Conservation (phyloP, 805 yeast genomes). For the Ogataea siamensis region DNA sequence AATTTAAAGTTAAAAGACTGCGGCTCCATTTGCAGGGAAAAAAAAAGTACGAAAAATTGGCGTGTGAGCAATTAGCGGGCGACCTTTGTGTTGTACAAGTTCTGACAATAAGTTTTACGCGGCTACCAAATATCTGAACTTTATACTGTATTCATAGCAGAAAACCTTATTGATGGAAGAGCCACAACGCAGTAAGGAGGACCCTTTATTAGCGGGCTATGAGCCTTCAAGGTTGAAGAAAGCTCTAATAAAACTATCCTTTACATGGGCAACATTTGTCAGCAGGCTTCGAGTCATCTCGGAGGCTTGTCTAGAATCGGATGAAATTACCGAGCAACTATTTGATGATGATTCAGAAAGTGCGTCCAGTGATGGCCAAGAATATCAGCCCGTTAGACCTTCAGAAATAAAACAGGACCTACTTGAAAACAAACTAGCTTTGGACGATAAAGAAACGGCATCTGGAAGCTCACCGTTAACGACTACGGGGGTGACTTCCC, state of each 20-base stretch:
- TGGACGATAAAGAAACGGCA: conserved; percentile 16
- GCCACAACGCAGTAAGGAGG: conserved; percentile 1
- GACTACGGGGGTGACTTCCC: conserved; percentile 5
- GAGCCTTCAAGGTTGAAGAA: conserved; percentile 19
- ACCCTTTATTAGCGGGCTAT: not conserved
- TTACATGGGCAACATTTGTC: conserved; percentile 37
- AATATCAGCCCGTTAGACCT: conserved; percentile 1
- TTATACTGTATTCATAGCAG: too few relatives aligned
- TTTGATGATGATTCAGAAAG: conserved; percentile 37
- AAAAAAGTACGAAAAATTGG: conserved; percentile 1
- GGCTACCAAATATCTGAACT: too few relatives aligned
- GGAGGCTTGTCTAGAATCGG: conserved; percentile 48
- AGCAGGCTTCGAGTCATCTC: conserved; percentile 41
- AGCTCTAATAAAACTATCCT: conserved; percentile 37
- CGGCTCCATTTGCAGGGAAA: conserved; percentile 1
- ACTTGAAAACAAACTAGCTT: conserved; percentile 14
- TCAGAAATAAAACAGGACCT: conserved; percentile 5
- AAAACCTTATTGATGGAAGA: not conserved
- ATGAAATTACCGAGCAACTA: conserved; percentile 49
- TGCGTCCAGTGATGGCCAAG: conserved; percentile 6
- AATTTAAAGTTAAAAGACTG: not conserved
- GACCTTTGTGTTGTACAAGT: not conserved
- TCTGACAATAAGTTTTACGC: not conserved
- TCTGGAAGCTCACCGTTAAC: conserved; percentile 12
- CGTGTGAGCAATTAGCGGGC: conserved; percentile 3